phyloP scores from a whole-genome alignment of 805 yeast species.

The Kuraishia molischiana region DNA sequence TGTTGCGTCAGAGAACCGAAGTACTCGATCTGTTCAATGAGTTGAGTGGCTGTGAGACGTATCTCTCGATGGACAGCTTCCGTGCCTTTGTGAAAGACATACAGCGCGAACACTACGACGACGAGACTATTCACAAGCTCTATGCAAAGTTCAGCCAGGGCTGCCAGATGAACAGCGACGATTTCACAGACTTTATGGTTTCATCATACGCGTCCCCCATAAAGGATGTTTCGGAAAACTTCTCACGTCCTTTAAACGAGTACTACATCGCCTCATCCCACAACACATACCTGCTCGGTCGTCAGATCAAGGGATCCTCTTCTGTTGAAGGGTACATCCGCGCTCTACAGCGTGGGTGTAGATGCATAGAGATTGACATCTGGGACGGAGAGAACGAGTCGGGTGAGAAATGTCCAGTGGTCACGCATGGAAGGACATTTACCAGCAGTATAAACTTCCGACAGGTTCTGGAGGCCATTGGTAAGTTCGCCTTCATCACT shows the following conservation, averaged over 20 bases:
- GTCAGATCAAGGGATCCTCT: slow-evolving; percentile 80
- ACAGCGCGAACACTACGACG: slow-evolving; percentile 36
- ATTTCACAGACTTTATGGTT: slow-evolving; percentile 19
- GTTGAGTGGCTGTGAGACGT: slow-evolving; percentile 1
- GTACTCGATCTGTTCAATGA: slow-evolving; percentile 37
- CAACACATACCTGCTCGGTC: slow-evolving; percentile 82
- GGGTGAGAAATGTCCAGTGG: slow-evolving; percentile 58
- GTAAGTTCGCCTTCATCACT: slow-evolving; percentile 81
- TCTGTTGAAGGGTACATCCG: slow-evolving; percentile 85
- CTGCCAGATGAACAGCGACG: slow-evolving; percentile 13
- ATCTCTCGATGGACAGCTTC: slow-evolving; percentile 18
- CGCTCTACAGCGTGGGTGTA: slow-evolving; percentile 83
- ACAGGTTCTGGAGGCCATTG: slow-evolving; percentile 63
- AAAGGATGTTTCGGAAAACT: slow-evolving; percentile 22
- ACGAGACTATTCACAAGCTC: slow-evolving; percentile 17
- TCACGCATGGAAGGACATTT: slow-evolving; percentile 82
- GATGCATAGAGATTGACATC: slow-evolving; percentile 90
- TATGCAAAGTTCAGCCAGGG: slow-evolving; percentile 26
- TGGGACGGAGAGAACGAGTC: slow-evolving; percentile 68
- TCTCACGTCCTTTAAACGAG: slow-evolving; percentile 64
- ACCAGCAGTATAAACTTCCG: slow-evolving; percentile 63
- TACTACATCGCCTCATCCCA: slow-evolving; percentile 91
- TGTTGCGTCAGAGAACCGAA: slow-evolving; percentile 59
- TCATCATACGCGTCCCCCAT: slow-evolving; percentile 20
- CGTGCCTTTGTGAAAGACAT: slow-evolving; percentile 30